Evolutionary conservation across 1,284 basidiomycete species (phyloP), one percentile per base, ranked within the genome.

Genomic region (Pseudozyma tsukubaensis): DNA sequence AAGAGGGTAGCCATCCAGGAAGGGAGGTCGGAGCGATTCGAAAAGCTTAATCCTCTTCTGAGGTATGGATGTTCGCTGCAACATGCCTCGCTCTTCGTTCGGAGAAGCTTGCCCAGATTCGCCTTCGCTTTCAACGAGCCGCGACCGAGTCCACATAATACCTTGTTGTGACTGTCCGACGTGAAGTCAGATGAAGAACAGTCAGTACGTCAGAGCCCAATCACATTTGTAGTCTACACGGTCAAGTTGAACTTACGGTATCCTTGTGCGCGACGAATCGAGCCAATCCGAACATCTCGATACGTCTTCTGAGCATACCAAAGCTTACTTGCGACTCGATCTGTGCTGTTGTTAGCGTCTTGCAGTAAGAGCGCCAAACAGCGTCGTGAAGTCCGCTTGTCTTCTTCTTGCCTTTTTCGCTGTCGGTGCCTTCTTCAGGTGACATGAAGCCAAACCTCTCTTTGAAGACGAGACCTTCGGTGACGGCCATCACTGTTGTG

Each of bases 201-300:
- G n/a, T n/a, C n/a, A n/a, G n/a, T n/a, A n/a, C n/a, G n/a, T n/a
- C n/a, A n/a, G n/a, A n/a, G n/a, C n/a, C n/a, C n/a, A n/a, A n/a
- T n/a, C n/a, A n/a, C n/a, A n/a, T n/a, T n/a, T n/a, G n/a, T n/a
- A n/a, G n/a, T 42, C 44, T 16, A 24, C 44, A 1, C 52, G 56
- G 5, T 43, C 58, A 10, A 68, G 58, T 40, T 67, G 64, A 0
- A 60, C 43, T 45, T 45, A 45, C 43, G 24, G 81, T 78, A 29
- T 83, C 82, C 52, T 74, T 73, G 59, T 84, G 83, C 13, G 83
- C 77, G 8, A 78, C 63, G 64, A 82, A 82, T 18, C 83, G 78
- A 12, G 77, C 79, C n/a, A 82, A 51, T 10, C 83, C 83, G 43
- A 84, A 84, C 54, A 80, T 83, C 59, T 84, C 83, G 52, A 84